Evolutionary conservation across 768 basidiomycete species (phyloP), one percentile per base, ranked within the genome.

Genomic region (Steccherinum ochraceum): DNA sequence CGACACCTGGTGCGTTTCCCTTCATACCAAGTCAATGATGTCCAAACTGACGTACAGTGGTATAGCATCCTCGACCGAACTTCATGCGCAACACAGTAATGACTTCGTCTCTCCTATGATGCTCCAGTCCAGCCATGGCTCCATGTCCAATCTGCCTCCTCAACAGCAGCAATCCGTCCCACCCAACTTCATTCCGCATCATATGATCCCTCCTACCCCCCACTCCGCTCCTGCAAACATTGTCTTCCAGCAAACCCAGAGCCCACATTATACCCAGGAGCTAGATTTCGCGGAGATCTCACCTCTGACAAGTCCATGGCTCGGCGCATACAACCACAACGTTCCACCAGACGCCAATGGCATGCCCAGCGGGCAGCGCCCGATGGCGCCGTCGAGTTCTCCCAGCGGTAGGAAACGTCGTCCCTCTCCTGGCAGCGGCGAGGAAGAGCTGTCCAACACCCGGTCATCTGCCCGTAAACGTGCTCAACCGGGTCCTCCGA

Each of bases 281-380:
- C 65, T 86, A 23, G 86, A 84, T 52, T 74, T 83, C 16, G 30
- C 30, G 16, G 30, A 35, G 30, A 35, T 35, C 16, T 35, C 30
- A 35, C 88, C 89, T 0, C 69, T 91, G 19, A 86, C 86, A 0
- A 89, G 87, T 56, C 88, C 88, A 1, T 89, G 88, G 86, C 73
- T 91, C 0, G 84, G 81, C 3, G 77, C 86, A 24, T 66, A 67
- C 3, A 73, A 78, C 47, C 73, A 75, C 21, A 69, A 72, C 30
- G 58, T 58, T 19, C 56, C 64, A 35, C 30, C 30, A 16, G 30
- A 35, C 7, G 45, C 16, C 61, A 68, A 52, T 56, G 56, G 0
- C 40, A 55, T 21, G 52, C 49, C 21, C 51, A 21, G 41, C 42
- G 49, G 35, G 18, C 56, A 55, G 1, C 53, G 52, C 7, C 13